Conservation (phyloP, 352 stramenopile species). For the Globisporangium recalcitrans region DNA sequence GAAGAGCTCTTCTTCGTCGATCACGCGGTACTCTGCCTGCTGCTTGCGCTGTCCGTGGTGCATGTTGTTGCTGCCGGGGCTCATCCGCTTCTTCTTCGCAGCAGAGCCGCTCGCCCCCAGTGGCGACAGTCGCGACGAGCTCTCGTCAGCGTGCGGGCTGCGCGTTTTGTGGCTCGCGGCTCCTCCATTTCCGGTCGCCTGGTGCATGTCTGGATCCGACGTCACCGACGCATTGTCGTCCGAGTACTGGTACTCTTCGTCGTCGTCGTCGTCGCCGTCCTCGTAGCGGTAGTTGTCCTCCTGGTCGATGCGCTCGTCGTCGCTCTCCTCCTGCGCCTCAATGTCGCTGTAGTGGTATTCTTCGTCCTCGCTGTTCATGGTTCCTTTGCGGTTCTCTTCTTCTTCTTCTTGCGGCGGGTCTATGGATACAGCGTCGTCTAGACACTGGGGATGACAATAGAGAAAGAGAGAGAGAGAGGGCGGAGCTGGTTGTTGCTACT, state of each 20-base stretch:
- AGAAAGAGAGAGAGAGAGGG: not conserved
- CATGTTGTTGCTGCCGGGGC: conserved; percentile 24
- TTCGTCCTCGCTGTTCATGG: conserved; percentile 36
- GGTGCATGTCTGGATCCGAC: conserved; percentile 19
- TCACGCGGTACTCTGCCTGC: conserved; percentile 71
- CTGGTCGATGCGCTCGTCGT: conserved; percentile 16
- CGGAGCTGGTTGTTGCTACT: not conserved
- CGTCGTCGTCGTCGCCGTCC: conserved; percentile 19
- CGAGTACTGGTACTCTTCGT: conserved; percentile 63
- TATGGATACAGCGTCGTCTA: not conserved
- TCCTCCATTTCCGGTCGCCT: conserved; percentile 7
- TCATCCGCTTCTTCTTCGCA: conserved; percentile 74
- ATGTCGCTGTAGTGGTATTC: conserved; percentile 85
- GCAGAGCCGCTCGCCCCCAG: conserved; percentile 32
- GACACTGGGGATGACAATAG: not conserved
- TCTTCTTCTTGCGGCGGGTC: not conserved
- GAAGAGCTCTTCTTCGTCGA: conserved; percentile 78
- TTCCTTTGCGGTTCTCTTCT: not conserved
- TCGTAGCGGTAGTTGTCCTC: conserved; percentile 18
- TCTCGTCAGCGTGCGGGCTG: conserved; percentile 18
- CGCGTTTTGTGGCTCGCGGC: conserved; percentile 25
- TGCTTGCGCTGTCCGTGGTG: conserved; percentile 20
- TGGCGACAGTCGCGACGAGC: conserved; percentile 31
- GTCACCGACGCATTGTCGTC: conserved; percentile 41
- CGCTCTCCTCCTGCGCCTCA: conserved; percentile 52